Percentiles rank a stretch among this genome's conserved stretches.
Conservation (phyloP, 352 stramenopile genomes). For the Blastocystis sp. region DNA sequence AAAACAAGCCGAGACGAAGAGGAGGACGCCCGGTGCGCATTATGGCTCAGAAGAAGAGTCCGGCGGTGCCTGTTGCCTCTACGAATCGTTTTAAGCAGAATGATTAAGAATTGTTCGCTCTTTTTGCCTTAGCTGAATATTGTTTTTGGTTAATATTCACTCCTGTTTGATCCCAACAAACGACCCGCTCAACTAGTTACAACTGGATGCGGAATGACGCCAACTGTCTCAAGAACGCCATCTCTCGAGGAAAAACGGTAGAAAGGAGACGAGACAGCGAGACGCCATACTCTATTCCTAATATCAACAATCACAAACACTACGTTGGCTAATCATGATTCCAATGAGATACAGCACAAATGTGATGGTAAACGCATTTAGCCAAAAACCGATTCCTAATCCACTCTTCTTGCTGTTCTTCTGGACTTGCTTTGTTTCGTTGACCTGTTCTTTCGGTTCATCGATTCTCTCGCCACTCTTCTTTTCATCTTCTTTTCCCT, state of each 20-base stretch:
- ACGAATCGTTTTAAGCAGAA: background rate
- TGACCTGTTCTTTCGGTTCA: background rate
- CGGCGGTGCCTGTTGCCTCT: background rate
- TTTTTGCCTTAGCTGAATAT: background rate
- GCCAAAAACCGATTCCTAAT: background rate
- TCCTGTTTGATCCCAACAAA: background rate
- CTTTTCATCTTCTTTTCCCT: background rate
- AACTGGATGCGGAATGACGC: no score
- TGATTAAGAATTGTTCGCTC: background rate
- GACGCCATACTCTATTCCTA: background rate
- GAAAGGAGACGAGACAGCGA: background rate
- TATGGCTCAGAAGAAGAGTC: background rate
- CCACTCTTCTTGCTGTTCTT: background rate
- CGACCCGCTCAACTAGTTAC: background rate
- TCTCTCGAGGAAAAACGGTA: background rate
- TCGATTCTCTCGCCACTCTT: background rate
- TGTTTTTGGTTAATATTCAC: constrained; percentile 31
- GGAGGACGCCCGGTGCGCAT: background rate
- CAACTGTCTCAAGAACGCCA: background rate
- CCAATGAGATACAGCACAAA: background rate
- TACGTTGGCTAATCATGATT: background rate
- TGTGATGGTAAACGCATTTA: background rate
- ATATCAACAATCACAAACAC: background rate
- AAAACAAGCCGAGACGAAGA: background rate
- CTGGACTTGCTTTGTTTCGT: background rate